These are phyloP conservation scores for Bruguiera hainesii DNA, from an alignment of 441 rosid genomes.

Conservation along the genomic window DNA sequence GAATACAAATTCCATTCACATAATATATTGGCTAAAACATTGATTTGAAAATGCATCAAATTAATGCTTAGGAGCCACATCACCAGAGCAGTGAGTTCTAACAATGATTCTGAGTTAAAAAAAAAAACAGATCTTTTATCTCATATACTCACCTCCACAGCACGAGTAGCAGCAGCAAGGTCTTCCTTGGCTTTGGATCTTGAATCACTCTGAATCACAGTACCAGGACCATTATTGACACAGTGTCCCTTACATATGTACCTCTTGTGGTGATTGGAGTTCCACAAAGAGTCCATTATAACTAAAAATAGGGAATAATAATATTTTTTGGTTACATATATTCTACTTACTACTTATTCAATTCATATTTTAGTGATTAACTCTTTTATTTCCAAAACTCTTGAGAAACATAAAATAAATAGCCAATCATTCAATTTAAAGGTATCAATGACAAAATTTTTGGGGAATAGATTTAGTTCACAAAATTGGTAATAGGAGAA, in stretches of 20 bases:
- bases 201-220: constrained; percentile 79
- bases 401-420: too few species aligned
- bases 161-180: constrained; percentile 97
- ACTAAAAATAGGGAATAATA: background rate
- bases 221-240: constrained; percentile 15
- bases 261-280: too few species aligned
- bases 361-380: too few species aligned
- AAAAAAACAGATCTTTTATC: constrained; percentile 3
- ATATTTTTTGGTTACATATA: background rate
- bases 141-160: constrained; percentile 68
- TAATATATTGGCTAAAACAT: background rate
- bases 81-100: too few species aligned
- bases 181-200: constrained; percentile 99
- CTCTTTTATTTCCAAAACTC: too few species aligned
- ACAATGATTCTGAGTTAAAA: background rate
- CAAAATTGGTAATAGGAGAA: background rate
- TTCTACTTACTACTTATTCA: too few species aligned
- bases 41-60: background rate
- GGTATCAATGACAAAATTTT: too few species aligned
- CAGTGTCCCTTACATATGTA: background rate
- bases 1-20: background rate
- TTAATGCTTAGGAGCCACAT: background rate
- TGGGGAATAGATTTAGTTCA: too few species aligned
- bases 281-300: background rate
- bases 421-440: too few species aligned